Evolutionary conservation across 108 stramenopile species (phyloP).

Genomic region (Poteriospumella lacustris): DNA sequence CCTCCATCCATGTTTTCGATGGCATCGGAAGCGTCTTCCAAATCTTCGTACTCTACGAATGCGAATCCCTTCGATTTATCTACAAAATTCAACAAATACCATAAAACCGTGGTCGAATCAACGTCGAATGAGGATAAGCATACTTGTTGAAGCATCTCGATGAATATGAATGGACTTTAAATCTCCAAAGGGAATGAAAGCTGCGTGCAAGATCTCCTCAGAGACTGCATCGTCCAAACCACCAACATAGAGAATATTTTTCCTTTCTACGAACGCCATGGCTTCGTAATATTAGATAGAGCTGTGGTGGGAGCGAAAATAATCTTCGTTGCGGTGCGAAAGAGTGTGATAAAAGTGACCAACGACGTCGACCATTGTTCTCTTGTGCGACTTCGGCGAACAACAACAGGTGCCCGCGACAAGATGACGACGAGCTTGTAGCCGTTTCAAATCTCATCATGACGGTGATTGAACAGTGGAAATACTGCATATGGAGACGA

Average conservation of each 20-base stretch:
- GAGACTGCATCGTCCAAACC: conserved; percentile 75
- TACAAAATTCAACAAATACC: neutral
- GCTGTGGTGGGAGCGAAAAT: no score
- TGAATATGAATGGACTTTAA: conserved; percentile 55
- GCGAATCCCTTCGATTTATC: conserved; percentile 72
- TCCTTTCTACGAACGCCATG: neutral
- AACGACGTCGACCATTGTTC: no score
- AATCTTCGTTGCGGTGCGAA: no score
- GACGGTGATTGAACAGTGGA: no score
- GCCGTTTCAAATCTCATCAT: no score
- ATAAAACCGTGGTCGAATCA: conserved; percentile 26
- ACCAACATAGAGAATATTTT: conserved; percentile 62
- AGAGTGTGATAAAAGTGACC: no score
- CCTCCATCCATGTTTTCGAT: conserved; percentile 86
- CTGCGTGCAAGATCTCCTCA: conserved; percentile 75
- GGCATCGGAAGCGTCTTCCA: conserved; percentile 75
- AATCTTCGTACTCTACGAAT: conserved; percentile 82
- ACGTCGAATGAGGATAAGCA: conserved; percentile 38
- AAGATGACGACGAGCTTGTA: no score
- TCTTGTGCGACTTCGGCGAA: no score
- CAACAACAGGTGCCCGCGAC: no score
- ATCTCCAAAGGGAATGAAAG: conserved; percentile 85
- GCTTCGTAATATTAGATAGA: no score
- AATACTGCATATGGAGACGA: no score
- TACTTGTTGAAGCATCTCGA: conserved; percentile 65